Conservation (phyloP, 139 green algal genomes). For the Yamagishiella unicocca region DNA sequence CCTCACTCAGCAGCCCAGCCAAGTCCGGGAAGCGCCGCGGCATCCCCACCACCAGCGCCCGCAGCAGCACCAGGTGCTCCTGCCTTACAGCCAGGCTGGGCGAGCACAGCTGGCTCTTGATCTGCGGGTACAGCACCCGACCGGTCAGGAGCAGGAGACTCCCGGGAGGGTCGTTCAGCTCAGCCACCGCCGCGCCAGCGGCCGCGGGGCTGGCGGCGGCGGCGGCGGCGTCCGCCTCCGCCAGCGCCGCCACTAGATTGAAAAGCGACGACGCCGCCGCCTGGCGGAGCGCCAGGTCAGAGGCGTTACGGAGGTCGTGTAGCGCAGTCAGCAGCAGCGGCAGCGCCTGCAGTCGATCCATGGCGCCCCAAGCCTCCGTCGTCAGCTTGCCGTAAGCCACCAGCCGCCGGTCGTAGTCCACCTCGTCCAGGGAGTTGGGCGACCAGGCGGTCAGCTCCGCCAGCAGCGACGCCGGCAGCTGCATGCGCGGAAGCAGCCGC, state of each 20-base stretch:
- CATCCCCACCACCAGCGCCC: constrained; percentile 59
- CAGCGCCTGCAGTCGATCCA: constrained; percentile 56
- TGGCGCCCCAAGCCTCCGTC: constrained; percentile 56
- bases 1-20: constrained; percentile 51
- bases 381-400: constrained; percentile 70
- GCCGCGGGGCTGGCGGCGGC: neutral
- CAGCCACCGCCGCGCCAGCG: neutral
- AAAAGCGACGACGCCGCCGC: constrained; percentile 65
- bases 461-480: constrained; percentile 56
- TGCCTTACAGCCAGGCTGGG: constrained; percentile 78
- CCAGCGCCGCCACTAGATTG: constrained; percentile 47
- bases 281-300: constrained; percentile 83
- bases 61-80: constrained; percentile 83
- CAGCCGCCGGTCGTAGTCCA: constrained; percentile 81
- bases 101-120: constrained; percentile 63
- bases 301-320: constrained; percentile 72
- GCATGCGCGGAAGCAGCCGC: constrained; percentile 39
- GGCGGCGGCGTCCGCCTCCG: constrained; percentile 23
- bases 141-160: constrained; percentile 53
- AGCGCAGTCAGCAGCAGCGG: constrained; percentile 75
- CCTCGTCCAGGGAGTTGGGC: constrained; percentile 51
- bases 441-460: constrained; percentile 68
- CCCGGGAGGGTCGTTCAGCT: constrained; percentile 21
- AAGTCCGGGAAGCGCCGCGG: constrained; percentile 74
- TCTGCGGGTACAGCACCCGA: constrained; percentile 72